Percentiles rank a stretch among this genome's conserved stretches.
These are phyloP conservation scores for Melastoma candidum DNA, from an alignment of 441 rosid species.

Conservation along the genomic window DNA sequence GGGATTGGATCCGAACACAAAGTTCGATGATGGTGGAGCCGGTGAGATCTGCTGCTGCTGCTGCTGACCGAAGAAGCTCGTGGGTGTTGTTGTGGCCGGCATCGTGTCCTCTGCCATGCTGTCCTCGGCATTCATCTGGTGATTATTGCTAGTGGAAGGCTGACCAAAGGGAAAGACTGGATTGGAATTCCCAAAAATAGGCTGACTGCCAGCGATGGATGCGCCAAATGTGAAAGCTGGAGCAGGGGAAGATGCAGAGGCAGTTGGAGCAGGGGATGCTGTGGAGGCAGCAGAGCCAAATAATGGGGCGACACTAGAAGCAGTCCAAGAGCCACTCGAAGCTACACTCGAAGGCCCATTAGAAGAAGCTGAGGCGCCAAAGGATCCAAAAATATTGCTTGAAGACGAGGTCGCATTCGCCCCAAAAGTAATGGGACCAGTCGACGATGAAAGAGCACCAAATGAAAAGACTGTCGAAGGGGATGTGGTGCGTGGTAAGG, in stretches of 20 bases:
- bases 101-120: conserved; percentile 94
- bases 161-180: conserved; percentile 42
- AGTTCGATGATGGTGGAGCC: conserved; percentile 15
- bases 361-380: too few species aligned
- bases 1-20: conserved; percentile 28
- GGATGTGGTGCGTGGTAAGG: conserved; percentile 29
- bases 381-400: too few species aligned
- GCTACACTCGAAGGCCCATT: conserved; percentile 3
- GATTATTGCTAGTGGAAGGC: conserved; percentile 41
- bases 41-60: conserved; percentile 21
- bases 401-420: too few species aligned
- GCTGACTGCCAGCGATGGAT: conserved; percentile 29
- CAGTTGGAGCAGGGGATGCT: not conserved
- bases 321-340: not conserved
- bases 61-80: conserved; percentile 29
- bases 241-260: conserved; percentile 27
- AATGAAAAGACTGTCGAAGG: conserved; percentile 34
- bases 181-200: conserved; percentile 38
- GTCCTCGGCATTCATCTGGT: conserved; percentile 84
- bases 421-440: too few species aligned
- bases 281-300: conserved; percentile 12
- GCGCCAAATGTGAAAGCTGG: conserved; percentile 32
- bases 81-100: conserved; percentile 39
- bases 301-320: conserved; percentile 7
- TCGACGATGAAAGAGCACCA: conserved; percentile 31